Evolutionary conservation across 139 green algal genomes (phyloP).

Genomic region (Chlorella sp.): DNA sequence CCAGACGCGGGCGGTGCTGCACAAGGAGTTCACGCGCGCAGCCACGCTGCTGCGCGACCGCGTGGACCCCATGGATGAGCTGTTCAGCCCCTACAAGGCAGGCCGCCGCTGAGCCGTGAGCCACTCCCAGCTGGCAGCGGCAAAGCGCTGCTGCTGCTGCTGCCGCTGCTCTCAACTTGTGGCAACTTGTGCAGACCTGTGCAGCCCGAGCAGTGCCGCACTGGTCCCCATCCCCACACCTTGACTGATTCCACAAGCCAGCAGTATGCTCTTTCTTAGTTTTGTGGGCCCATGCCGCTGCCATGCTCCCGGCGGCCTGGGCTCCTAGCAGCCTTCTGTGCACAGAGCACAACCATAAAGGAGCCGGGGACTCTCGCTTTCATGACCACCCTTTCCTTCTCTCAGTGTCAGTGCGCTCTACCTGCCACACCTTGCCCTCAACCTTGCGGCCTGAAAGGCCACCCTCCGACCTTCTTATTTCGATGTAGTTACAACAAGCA

Average conservation of each 20-base stretch:
- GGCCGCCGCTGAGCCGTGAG: background rate
- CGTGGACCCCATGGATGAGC: conserved; percentile 30
- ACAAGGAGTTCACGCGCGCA: conserved; percentile 81
- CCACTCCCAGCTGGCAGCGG: no score
- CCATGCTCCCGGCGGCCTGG: conserved; percentile 2
- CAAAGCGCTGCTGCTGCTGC: no score
- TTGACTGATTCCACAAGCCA: no score
- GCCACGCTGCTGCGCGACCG: conserved; percentile 68
- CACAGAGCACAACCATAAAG: background rate
- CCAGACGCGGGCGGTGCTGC: conserved; percentile 63
- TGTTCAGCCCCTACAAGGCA: conserved; percentile 34
- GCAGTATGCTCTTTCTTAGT: no score
- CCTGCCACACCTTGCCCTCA: background rate
- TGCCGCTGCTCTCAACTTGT: no score
- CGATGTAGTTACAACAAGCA: no score
- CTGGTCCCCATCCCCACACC: no score
- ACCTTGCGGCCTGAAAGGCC: background rate
- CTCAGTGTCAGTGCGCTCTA: background rate
- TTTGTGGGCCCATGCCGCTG: background rate
- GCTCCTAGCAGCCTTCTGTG: background rate
- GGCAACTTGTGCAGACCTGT: no score
- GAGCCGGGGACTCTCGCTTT: background rate
- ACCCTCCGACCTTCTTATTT: no score
- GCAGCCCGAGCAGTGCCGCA: no score
- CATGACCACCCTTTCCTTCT: background rate